Conservation (phyloP, 106 monocot genomes). For the Platanthera guangdongensis region DNA sequence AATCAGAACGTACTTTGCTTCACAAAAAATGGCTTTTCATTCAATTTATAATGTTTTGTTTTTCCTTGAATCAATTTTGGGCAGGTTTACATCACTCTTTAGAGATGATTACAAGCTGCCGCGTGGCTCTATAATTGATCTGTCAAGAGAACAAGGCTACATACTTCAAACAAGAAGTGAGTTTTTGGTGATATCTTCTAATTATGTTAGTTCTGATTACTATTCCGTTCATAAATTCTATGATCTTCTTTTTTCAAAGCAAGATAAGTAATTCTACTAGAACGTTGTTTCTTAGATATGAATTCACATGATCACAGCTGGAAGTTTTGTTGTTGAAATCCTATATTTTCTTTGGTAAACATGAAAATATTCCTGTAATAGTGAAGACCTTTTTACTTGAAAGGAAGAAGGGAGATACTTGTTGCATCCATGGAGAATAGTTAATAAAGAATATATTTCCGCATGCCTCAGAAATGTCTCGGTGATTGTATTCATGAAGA, state of each 20-base stretch:
- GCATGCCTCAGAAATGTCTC: background rate
- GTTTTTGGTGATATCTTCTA: conserved; percentile 6
- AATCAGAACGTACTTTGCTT: background rate
- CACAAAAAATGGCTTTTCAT: background rate
- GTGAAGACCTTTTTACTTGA: background rate
- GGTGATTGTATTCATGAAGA: background rate
- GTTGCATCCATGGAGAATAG: background rate
- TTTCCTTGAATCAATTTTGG: conserved; percentile 3
- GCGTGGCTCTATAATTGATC: conserved; percentile 71
- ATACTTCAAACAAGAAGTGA: conserved; percentile 72
- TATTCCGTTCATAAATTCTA: background rate
- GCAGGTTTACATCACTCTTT: conserved; percentile 79
- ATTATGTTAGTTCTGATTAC: background rate
- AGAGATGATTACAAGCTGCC: conserved; percentile 88
- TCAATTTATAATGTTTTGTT: background rate
- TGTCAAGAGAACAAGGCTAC: conserved; percentile 62
- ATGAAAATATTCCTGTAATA: background rate
- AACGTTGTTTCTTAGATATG: background rate
- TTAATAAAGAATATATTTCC: background rate
- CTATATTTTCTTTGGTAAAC: background rate
- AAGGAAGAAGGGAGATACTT: background rate
- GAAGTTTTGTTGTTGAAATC: background rate
- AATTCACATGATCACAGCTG: background rate
- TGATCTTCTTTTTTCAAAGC: background rate
- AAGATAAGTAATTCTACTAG: background rate